Evolutionary conservation across 768 basidiomycete species (phyloP).

Genomic region (Leccinum boreale): DNA sequence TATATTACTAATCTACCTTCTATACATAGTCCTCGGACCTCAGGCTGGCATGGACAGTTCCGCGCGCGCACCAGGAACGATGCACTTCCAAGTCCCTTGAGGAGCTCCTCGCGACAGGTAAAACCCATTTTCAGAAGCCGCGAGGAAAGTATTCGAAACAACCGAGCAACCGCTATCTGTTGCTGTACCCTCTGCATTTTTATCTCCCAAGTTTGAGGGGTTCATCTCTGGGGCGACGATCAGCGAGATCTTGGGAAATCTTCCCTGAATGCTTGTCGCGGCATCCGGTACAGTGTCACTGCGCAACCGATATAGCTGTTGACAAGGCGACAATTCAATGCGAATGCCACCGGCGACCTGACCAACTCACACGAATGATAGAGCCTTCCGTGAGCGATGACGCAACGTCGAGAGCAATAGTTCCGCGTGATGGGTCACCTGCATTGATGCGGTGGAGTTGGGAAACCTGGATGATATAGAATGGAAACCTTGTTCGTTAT

Average conservation of each 20-base stretch:
- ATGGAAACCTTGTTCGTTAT: background rate
- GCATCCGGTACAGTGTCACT: constrained; percentile 11
- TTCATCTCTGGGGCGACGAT: constrained; percentile 22
- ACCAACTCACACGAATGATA: constrained; percentile 44
- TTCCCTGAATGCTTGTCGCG: constrained; percentile 1
- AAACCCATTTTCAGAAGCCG: constrained; percentile 55
- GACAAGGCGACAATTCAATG: background rate
- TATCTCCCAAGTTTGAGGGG: background rate
- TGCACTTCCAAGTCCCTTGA: constrained; percentile 41
- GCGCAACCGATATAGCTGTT: constrained; percentile 44
- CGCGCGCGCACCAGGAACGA: constrained; percentile 33
- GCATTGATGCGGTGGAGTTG: constrained; percentile 60
- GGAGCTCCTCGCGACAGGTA: constrained; percentile 30
- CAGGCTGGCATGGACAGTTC: constrained; percentile 4
- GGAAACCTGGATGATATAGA: constrained; percentile 31
- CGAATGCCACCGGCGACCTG: background rate
- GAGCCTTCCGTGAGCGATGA: constrained; percentile 50
- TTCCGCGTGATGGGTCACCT: constrained; percentile 70
- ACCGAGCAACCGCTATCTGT: background rate
- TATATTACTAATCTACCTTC: background rate
- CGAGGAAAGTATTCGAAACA: constrained; percentile 36
- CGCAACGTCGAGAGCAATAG: constrained; percentile 55
- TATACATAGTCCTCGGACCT: no score
- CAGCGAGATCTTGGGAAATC: constrained; percentile 19
- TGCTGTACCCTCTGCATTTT: background rate